These are phyloP conservation scores for Pseudogymnoascus sp. DNA, from an alignment of 2,329 filamentous ascomycete genomes.

Conservation along the genomic window DNA sequence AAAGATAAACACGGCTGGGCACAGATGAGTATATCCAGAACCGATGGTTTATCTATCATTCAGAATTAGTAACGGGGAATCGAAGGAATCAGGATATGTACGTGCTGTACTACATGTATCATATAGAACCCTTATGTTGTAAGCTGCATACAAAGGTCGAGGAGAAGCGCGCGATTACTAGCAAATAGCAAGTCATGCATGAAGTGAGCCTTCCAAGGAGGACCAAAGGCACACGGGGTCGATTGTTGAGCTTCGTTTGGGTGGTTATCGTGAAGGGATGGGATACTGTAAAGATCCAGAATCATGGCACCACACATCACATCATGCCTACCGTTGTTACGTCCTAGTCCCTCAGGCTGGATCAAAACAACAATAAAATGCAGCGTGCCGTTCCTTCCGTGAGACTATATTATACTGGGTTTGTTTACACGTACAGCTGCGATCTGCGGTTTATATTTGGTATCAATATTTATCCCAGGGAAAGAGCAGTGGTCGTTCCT, in stretches of 20 bases:
- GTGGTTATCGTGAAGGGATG: not conserved
- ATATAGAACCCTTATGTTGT: not conserved
- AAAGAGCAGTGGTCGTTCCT: not conserved
- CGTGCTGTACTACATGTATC: not conserved
- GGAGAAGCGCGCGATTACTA: not conserved
- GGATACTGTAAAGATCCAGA: too few relatives aligned
- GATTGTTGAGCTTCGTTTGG: not conserved
- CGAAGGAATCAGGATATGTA: not conserved
- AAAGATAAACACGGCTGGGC: not conserved
- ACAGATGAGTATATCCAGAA: not conserved
- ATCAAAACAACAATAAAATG: not conserved
- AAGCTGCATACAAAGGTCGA: not conserved
- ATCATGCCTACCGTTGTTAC: not conserved
- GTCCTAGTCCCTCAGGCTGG: not conserved
- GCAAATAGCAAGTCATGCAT: not conserved
- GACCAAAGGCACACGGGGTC: not conserved
- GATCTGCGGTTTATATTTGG: conserved; percentile 2
- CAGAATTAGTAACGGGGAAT: not conserved
- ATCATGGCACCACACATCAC: not conserved
- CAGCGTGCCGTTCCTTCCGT: not conserved
- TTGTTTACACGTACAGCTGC: not conserved
- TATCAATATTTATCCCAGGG: not conserved
- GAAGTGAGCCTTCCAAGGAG: not conserved
- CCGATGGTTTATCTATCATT: not conserved
- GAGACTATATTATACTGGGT: not conserved